Evolutionary conservation across 345 rosid genomes (phyloP).

Genomic region (Mangifera indica): DNA sequence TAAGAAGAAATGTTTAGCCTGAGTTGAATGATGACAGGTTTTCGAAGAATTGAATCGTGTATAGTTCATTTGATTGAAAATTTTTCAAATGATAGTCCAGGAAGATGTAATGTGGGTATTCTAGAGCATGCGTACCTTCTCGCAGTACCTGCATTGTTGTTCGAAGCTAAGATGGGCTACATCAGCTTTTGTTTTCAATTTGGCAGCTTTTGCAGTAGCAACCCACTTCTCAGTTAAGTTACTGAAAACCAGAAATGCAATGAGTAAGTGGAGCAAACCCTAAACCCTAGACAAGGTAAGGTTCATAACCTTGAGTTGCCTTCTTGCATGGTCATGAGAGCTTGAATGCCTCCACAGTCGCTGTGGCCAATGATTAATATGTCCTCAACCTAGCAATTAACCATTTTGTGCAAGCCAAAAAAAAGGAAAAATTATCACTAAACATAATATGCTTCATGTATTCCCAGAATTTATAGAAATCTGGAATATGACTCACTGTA

Average conservation of each 20-base stretch:
- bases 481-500: neutral
- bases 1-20: neutral
- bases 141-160: conserved; percentile 80
- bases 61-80: neutral
- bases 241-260: conserved; percentile 28
- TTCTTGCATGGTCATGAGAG: conserved; percentile 78
- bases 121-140: conserved; percentile 53
- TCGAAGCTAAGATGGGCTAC: conserved; percentile 70
- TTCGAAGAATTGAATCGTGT: neutral
- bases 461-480: neutral
- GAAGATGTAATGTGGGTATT: neutral
- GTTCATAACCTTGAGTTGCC: conserved; percentile 60
- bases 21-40: neutral
- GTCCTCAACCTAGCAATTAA: conserved; percentile 65
- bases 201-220: conserved; percentile 64
- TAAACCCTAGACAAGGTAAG: too few species aligned
- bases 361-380: conserved; percentile 86
- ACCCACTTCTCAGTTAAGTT: conserved; percentile 88
- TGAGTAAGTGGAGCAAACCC: conserved; percentile 11
- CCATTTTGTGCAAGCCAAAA: neutral
- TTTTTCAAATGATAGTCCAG: neutral
- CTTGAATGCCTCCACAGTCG: conserved; percentile 82
- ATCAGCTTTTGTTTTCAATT: conserved; percentile 56
- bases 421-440: neutral
- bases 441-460: neutral